phyloP scores from a whole-genome alignment of 306 rosid species.

The Myrica gale region DNA sequence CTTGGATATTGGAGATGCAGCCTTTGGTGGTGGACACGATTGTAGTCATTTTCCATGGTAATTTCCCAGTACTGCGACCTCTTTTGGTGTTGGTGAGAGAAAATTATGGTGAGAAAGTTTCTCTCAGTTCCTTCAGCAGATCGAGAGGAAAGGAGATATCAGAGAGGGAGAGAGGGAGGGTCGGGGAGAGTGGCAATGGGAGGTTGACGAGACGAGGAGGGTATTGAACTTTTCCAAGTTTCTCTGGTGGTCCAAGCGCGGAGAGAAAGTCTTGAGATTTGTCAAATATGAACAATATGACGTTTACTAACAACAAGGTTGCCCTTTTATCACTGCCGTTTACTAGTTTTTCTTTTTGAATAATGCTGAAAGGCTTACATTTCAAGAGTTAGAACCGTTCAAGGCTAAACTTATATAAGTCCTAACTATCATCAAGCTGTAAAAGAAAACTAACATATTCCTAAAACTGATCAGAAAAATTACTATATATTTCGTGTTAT shows the following conservation, averaged over 20 bases:
- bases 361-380: no score
- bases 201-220: conserved; percentile 7
- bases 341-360: not conserved
- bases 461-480: no score
- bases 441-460: no score
- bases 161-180: conserved; percentile 7
- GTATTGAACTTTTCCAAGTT: conserved; percentile 20
- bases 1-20: conserved; percentile 31
- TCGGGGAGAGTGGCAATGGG: conserved; percentile 1
- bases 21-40: conserved; percentile 33
- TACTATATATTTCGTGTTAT: no score
- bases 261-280: conserved; percentile 34
- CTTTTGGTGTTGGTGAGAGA: not conserved
- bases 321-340: not conserved
- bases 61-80: not conserved
- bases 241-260: conserved; percentile 15
- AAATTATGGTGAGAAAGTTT: not conserved
- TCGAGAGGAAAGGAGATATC: no score
- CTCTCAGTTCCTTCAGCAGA: no score
- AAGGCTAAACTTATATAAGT: no score
- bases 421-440: no score
- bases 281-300: conserved; percentile 42
- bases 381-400: no score
- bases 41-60: conserved; percentile 48
- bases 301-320: conserved; percentile 18